A percentile compares a stretch with the other conserved stretches of the same genome.
phyloP scores from a whole-genome alignment of 306 rosid genomes.

The Crotalaria pallida region DNA sequence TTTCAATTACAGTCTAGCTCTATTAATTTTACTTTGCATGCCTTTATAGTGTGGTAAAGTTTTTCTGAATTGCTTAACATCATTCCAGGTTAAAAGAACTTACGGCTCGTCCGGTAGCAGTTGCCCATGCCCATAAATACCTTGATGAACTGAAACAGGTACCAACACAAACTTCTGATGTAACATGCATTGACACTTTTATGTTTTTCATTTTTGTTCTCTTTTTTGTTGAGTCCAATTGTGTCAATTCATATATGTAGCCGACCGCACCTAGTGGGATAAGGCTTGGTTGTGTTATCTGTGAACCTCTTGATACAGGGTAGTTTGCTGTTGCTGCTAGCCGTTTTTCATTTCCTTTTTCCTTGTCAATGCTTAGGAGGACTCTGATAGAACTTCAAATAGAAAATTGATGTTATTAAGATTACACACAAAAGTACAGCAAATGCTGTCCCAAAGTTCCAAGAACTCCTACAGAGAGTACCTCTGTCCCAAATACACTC shows the following conservation, averaged over 20 bases:
- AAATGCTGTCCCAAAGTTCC: no score
- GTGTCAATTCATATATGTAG: neutral
- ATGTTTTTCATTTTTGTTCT: neutral
- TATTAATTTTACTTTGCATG: neutral
- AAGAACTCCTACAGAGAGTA: no score
- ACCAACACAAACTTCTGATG: neutral
- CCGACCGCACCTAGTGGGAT: neutral
- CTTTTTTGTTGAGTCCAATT: neutral
- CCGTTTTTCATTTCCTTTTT: neutral
- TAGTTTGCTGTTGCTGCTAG: neutral
- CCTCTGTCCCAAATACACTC: no score
- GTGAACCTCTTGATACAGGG: neutral
- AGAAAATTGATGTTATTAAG: no score
- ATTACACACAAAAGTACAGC: no score
- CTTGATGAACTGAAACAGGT: constrained; percentile 74
- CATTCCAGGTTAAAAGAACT: constrained; percentile 80
- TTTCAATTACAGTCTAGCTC: constrained; percentile 1
- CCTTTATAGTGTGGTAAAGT: neutral
- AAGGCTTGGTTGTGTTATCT: constrained; percentile 3
- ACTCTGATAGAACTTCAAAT: no score
- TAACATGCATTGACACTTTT: neutral
- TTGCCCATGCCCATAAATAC: constrained; percentile 59
- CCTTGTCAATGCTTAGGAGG: no score
- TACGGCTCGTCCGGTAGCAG: constrained; percentile 70
- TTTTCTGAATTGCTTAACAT: constrained; percentile 29